Percentiles rank a stretch among this genome's conserved stretches.
Evolutionary conservation across 768 basidiomycete genomes (phyloP).

Genomic region (Cubamyces lactineus): DNA sequence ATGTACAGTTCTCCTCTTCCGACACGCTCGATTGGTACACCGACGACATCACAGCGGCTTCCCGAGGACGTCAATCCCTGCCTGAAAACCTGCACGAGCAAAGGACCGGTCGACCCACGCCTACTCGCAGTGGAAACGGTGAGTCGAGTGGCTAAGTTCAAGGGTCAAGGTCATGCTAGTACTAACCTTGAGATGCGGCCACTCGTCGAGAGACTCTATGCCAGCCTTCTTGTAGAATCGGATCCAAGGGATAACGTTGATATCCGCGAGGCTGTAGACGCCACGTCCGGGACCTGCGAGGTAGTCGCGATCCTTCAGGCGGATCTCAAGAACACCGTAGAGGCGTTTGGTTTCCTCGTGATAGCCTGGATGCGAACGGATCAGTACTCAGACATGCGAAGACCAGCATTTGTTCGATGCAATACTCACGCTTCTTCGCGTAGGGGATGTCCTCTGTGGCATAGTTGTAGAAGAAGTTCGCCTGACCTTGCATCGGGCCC

Average conservation of each 20-base stretch:
- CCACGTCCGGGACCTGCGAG: constrained; percentile 76
- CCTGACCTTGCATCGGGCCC: constrained; percentile 89
- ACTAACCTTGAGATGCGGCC: constrained; percentile 61
- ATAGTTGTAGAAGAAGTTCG: constrained; percentile 66
- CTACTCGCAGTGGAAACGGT: no score
- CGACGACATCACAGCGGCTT: no score
- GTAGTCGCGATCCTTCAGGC: constrained; percentile 71
- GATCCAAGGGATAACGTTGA: constrained; percentile 72
- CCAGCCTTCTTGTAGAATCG: constrained; percentile 49
- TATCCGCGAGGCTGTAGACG: constrained; percentile 72
- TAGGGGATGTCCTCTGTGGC: constrained; percentile 73
- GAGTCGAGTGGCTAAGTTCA: no score
- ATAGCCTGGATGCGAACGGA: constrained; percentile 56
- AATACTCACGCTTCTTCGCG: constrained; percentile 58
- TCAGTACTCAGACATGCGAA: neutral
- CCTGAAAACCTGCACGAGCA: no score
- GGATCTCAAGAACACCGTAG: constrained; percentile 79
- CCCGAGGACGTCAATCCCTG: no score
- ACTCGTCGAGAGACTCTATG: constrained; percentile 62
- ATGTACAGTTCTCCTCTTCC: no score
- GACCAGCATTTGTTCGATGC: neutral
- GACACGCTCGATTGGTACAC: no score
- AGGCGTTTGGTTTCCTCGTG: constrained; percentile 80
- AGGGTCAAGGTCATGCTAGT: no score
- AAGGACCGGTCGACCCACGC: no score